Conservation (phyloP, 176 grass and related monocot genomes). For the Hyparrhenia diplandra region DNA sequence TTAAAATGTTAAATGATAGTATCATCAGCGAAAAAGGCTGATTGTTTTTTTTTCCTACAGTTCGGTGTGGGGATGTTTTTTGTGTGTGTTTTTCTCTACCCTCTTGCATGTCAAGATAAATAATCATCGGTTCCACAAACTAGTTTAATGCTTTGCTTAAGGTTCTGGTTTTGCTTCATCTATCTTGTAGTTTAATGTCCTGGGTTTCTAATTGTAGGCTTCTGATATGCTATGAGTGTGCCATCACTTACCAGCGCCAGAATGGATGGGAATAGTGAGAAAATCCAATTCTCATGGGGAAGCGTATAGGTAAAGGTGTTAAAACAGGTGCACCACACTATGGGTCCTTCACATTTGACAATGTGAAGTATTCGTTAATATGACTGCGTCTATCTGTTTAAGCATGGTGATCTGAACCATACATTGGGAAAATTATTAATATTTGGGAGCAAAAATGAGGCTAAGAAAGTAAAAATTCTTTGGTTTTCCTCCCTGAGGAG, state of each 20-base stretch:
- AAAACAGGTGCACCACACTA: conserved; percentile 54
- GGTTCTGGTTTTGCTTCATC: conserved; percentile 7
- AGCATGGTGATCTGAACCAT: conserved; percentile 33
- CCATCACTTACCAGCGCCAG: conserved; percentile 5
- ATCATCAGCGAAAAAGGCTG: background rate
- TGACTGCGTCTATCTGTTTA: conserved; percentile 63
- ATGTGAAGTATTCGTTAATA: conserved; percentile 65
- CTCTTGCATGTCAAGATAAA: background rate
- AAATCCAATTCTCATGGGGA: conserved; percentile 57
- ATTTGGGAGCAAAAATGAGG: conserved; percentile 51
- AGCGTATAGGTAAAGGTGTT: conserved; percentile 26
- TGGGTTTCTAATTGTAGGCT: conserved; percentile 26
- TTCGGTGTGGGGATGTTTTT: background rate
- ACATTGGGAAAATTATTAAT: conserved; percentile 68
- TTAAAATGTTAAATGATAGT: background rate
- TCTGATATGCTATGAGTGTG: conserved; percentile 28
- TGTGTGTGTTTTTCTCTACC: background rate
- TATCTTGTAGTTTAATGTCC: conserved; percentile 5
- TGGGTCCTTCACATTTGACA: conserved; percentile 53
- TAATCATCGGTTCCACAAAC: background rate
- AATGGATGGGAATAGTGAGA: conserved; percentile 32
- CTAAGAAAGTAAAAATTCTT: conserved; percentile 68
- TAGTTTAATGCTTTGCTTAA: background rate
- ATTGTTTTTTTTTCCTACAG: background rate
- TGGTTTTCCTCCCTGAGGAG: conserved; percentile 70